Evolutionary conservation across 2,329 filamentous ascomycete genomes (phyloP), one percentile per base, ranked within the genome.

Genomic region (Emmonsiellopsis sp.): DNA sequence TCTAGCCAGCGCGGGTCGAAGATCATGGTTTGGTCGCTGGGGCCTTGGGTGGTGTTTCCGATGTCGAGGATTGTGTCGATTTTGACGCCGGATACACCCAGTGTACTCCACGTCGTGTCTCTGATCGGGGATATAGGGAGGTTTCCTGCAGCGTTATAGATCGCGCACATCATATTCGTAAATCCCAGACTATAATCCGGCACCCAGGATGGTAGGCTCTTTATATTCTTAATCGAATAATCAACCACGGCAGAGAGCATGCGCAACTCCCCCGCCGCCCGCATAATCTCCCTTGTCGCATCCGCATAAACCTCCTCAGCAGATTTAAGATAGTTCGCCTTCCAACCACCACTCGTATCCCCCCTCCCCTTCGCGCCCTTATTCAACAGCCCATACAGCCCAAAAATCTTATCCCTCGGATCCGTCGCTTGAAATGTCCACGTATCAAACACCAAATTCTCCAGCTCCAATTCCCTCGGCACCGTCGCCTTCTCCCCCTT

Each of bases 1-100:
- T 55, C 52, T 31, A 55, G 42, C 54, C 56, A 57, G n/a, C 46
- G 49, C 5, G 48, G 54, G 40, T 57, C 56, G 40, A 57, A 57
- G 27, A 55, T 49, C 33, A 53, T 53, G 13, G 42, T 40, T 13
- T 32, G 43, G 37, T 56, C 54, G 13, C 31, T 40, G 2, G 47
- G 46, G 3, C 47, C 43, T 11, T 48, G 37, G 1, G 54, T 52
- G n/a, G 51, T 51, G 36, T 49, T 54, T 13, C 54, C 54, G 37
- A 54, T 51, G 13, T 49, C 31, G 34, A 51, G 11, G n/a, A 58
- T 43, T 4, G 46, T 47, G 49, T 56, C 56, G n/a, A 58, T 47
- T 40, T 51, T 54, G 10, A 52, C 48, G 4, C 52, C 56, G 32
- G 45, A 37, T 7, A 58, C 37, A 5, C 37, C 42, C 14, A 58